phyloP scores from a whole-genome alignment of 1,284 basidiomycete genomes.

The Sporisorium scitamineum region DNA sequence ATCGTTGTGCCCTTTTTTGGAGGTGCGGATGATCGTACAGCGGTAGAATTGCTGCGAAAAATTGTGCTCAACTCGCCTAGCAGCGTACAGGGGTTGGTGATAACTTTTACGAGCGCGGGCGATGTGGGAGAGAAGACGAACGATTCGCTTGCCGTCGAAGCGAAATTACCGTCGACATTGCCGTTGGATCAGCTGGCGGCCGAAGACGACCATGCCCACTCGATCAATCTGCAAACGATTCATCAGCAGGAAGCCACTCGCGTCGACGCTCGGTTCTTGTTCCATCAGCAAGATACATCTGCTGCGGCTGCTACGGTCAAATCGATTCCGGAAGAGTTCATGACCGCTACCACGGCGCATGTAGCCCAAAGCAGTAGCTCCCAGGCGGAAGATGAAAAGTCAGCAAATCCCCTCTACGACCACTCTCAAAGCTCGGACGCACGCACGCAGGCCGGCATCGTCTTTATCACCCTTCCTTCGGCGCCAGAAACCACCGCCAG shows the following conservation, averaged over 20 bases:
- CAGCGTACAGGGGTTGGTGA: constrained; percentile 43
- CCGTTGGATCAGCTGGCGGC: constrained; percentile 1
- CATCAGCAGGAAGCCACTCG: constrained; percentile 40
- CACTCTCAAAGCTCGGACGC: not conserved
- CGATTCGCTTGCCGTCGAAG: not conserved
- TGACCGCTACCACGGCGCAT: not conserved
- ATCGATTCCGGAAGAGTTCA: constrained; percentile 18
- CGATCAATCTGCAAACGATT: constrained; percentile 50
- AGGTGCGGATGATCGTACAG: constrained; percentile 50
- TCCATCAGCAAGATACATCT: constrained; percentile 36
- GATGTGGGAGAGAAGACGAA: not conserved
- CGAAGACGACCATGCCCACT: constrained; percentile 32
- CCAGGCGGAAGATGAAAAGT: not conserved
- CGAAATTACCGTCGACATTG: constrained; percentile 2
- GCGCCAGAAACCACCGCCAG: not conserved
- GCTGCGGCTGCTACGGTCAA: constrained; percentile 16
- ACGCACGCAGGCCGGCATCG: constrained; percentile 21
- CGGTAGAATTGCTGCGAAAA: constrained; percentile 37
- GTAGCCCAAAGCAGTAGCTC: not conserved
- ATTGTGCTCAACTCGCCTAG: constrained; percentile 27
- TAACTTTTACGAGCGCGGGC: constrained; percentile 19
- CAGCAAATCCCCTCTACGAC: not conserved
- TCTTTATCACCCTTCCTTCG: constrained; percentile 27
- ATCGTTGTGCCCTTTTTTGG: constrained; percentile 55
- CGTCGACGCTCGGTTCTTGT: constrained; percentile 46